A percentile compares a stretch with the other conserved stretches of the same genome.
phyloP scores from a whole-genome alignment of 129 eudicot genomes.

The Artemisia argyi region DNA sequence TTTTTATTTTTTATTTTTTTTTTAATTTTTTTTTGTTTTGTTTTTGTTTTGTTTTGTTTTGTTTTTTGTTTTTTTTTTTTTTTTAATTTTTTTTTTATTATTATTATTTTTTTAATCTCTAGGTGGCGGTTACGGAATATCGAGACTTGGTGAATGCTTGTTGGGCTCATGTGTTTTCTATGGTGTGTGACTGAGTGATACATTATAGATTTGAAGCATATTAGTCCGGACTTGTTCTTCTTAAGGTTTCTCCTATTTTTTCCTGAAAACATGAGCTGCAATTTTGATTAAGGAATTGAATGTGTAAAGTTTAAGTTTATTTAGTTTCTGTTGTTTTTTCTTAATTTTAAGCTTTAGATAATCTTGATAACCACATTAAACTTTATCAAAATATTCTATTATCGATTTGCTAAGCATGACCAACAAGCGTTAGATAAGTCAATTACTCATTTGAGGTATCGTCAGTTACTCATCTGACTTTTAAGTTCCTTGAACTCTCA shows the following conservation, averaged over 20 bases:
- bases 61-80: too few relatives aligned
- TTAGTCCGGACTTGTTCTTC: not conserved
- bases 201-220: not conserved
- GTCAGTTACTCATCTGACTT: not conserved
- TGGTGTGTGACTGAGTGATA: not conserved
- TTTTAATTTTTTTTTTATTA: too few relatives aligned
- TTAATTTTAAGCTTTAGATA: too few relatives aligned
- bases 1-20: too few relatives aligned
- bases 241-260: not conserved
- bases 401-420: not conserved
- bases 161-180: not conserved
- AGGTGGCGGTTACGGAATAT: slow-evolving; percentile 7
- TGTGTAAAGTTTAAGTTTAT: not conserved
- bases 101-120: too few relatives aligned
- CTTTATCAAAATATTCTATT: not conserved
- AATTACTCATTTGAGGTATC: not conserved
- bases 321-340: not conserved
- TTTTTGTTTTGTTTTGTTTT: too few relatives aligned
- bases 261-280: not conserved
- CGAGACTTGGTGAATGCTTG: not conserved
- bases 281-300: not conserved
- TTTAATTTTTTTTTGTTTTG: too few relatives aligned
- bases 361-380: not conserved
- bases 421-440: not conserved
- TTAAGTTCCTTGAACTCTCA: too few relatives aligned